These are phyloP conservation scores for Aspergillus sp. DNA, from an alignment of 2,329 filamentous ascomycete species.

Conservation along the genomic window DNA sequence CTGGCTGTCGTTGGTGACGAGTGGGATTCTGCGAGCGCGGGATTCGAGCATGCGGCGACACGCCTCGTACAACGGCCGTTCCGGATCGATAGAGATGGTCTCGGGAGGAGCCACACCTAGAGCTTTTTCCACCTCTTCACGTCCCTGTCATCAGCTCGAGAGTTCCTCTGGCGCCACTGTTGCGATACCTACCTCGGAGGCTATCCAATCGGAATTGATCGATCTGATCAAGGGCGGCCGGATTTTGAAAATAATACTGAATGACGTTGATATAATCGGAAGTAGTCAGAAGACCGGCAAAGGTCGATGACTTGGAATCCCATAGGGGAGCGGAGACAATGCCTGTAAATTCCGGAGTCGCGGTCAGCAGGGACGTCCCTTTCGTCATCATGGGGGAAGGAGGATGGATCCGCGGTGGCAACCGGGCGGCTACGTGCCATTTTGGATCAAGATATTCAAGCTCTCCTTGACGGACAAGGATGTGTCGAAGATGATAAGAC, in stretches of 20 bases:
- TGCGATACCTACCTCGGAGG: conserved; percentile 66
- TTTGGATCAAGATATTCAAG: conserved; percentile 90
- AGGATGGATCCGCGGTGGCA: not conserved
- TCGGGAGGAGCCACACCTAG: conserved; percentile 89
- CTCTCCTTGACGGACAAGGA: conserved; percentile 95
- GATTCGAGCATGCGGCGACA: conserved; percentile 93
- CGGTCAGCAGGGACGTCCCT: not conserved
- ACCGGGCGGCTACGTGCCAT: conserved; percentile 60
- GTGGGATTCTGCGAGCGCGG: conserved; percentile 84
- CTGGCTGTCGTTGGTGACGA: conserved; percentile 92
- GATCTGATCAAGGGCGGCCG: conserved; percentile 81
- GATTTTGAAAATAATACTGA: conserved; percentile 98
- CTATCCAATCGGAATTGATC: conserved; percentile 93
- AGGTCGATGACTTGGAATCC: conserved; percentile 90
- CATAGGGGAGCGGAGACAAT: conserved; percentile 97
- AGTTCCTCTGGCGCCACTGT: not conserved
- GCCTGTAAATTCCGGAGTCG: conserved; percentile 52
- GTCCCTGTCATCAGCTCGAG: conserved; percentile 2
- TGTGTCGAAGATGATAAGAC: conserved; percentile 93
- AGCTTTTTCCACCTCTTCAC: conserved; percentile 87
- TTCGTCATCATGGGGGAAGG: not conserved
- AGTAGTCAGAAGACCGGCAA: conserved; percentile 89
- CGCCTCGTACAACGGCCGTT: conserved; percentile 88
- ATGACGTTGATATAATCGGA: conserved; percentile 99
- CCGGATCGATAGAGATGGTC: conserved; percentile 92